phyloP scores from a whole-genome alignment of 306 rosid species.

The Astragalus membranaceus region DNA sequence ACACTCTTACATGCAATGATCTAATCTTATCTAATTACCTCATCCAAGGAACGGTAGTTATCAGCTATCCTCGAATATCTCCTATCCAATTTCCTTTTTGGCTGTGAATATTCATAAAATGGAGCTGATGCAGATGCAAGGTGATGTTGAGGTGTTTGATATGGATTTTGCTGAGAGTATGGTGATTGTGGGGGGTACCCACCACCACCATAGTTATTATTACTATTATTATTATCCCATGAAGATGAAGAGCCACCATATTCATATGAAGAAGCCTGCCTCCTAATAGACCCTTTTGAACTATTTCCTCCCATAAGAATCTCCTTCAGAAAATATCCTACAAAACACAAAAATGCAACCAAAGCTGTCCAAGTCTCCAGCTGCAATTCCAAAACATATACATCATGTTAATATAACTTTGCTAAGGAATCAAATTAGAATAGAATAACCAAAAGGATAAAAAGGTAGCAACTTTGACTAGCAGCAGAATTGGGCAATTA shows the following conservation, averaged over 20 bases:
- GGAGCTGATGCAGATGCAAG: constrained; percentile 35
- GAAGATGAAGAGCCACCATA: constrained; percentile 22
- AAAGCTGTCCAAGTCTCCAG: constrained; percentile 26
- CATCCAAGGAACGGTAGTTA: constrained; percentile 69
- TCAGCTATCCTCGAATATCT: constrained; percentile 72
- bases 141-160: constrained; percentile 37
- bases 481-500: background rate
- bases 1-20: constrained; percentile 7
- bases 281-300: constrained; percentile 39
- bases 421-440: background rate
- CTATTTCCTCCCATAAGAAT: constrained; percentile 49
- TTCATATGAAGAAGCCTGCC: constrained; percentile 24
- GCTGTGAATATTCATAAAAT: constrained; percentile 31
- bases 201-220: constrained; percentile 20
- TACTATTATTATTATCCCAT: constrained; percentile 28
- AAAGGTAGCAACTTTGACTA: background rate
- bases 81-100: constrained; percentile 44
- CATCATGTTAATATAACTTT: background rate
- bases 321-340: constrained; percentile 25
- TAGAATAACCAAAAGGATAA: background rate
- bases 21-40: constrained; percentile 43
- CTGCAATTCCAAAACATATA: constrained; percentile 21
- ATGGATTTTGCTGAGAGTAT: constrained; percentile 26
- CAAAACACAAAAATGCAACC: constrained; percentile 25
- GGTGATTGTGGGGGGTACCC: constrained; percentile 38